These are phyloP conservation scores for Phytophthora boehmeriae DNA, from an alignment of 352 stramenopile genomes.

Conservation along the genomic window DNA sequence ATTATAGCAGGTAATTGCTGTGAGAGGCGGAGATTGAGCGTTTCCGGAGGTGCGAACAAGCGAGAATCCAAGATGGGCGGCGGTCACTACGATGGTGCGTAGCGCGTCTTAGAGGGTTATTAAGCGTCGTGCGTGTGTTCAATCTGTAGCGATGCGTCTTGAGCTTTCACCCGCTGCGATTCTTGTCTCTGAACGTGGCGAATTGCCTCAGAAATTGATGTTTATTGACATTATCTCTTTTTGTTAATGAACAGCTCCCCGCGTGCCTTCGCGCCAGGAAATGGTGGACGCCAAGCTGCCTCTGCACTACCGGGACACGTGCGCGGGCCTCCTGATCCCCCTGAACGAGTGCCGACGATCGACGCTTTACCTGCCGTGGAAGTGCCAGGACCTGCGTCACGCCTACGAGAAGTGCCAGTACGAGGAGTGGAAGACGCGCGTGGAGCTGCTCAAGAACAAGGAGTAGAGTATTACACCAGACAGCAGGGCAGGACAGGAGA, in stretches of 20 bases:
- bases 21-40: slow-evolving; percentile 29
- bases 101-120: neutral
- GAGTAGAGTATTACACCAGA: slow-evolving; percentile 35
- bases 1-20: slow-evolving; percentile 7
- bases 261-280: slow-evolving; percentile 86
- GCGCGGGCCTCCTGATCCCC: slow-evolving; percentile 94
- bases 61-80: slow-evolving; percentile 62
- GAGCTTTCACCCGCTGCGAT: neutral
- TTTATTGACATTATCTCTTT: slow-evolving; percentile 6
- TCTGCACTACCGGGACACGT: slow-evolving; percentile 95
- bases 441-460: slow-evolving; percentile 80
- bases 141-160: slow-evolving; percentile 3
- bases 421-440: slow-evolving; percentile 90
- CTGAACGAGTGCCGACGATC: slow-evolving; percentile 96
- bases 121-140: neutral
- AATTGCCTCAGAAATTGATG: slow-evolving; percentile 3
- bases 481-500: too few species aligned
- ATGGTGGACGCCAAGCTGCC: slow-evolving; percentile 95
- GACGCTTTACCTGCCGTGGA: slow-evolving; percentile 94
- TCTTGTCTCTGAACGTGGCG: neutral
- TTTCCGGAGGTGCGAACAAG: slow-evolving; percentile 48
- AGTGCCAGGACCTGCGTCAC: slow-evolving; percentile 97
- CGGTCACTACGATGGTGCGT: slow-evolving; percentile 70
- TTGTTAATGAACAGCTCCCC: slow-evolving; percentile 50
- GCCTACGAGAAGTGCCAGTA: slow-evolving; percentile 99